Base-by-base conservation (phyloP, 2,329 filamentous ascomycete species). In the Metarhizium anisopliae region DNA sequence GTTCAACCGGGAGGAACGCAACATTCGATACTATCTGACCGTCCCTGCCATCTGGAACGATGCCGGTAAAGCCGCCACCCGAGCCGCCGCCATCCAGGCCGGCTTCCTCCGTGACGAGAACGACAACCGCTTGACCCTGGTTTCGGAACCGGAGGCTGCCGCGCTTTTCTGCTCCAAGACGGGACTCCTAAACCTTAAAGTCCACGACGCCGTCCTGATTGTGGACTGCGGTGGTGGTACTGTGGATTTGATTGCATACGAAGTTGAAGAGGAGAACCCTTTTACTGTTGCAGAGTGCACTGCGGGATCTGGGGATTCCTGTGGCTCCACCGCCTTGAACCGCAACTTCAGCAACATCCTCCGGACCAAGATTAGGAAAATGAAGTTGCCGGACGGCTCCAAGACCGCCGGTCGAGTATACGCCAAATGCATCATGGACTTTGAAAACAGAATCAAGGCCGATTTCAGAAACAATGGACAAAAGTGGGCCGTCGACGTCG, bases 41-140 rank as follows among this genome's bases (percentile, higher is more conserved):
- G 94, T 99, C n/a, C 94, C 94, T 20, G 94, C 94, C 63, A 97
- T 99, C 64, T 97, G 94, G 94, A 97, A 97, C 71, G 94, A 97
- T 75, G 93, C 94, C 50, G 94, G 92, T 64, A 99, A 99, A 76
- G 94, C 94, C 56, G 94, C 94, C 43, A 97, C 94, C 14, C 85
- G 94, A 75, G 90, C 92, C 16, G 94, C 94, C 29, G 94, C 94
- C 61, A 96, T 97, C 63, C 93, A 97, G 74, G 94, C 94, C 58
- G 94, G 94, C 50, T 97, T 96, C 78, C 80, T 97, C 55, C 87
- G 93, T 57, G 94, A 97, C 68, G 93, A 97, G 74, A 96, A 97
- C 70, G 94, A 99, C 74, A 96, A 96, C 76, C 84, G 94, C 58
- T 76, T 99, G 63, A 97, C 94, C 0, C 79, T 99, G 49, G 89